Evolutionary conservation across 495 filamentous ascomycete species (phyloP), one percentile per base, ranked within the genome.

Genomic region (Baudoinia panamericana): DNA sequence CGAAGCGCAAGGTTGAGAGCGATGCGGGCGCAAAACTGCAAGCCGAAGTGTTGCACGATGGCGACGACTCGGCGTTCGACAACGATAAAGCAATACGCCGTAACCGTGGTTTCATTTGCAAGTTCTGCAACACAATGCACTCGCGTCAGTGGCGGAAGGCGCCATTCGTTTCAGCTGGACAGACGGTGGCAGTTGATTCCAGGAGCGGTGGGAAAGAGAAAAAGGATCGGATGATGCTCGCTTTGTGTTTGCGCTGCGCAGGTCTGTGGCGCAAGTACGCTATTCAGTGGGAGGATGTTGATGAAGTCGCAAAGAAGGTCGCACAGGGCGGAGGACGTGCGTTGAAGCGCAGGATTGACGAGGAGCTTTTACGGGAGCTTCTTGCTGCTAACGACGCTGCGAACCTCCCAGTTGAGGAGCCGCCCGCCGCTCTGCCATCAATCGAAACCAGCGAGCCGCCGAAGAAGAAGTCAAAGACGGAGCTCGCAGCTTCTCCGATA

Each of bases 41-140:
- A 37, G 86, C 95, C 44, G 87, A 96, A 54, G 79, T 96, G 43
- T 87, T 92, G 16, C 81, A 96, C 56, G 83, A 88, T 39, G 69
- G 80, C 17, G 90, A 99, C 46, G 90, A 99, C 58, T 99, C 90
- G 5, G 88, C 92, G 6, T 99, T 95, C 48, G 92, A 96, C 54
- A 78, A 76, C 33, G 78, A 79, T 9, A 99, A 96, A 64, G 88
- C 88, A 1, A 59, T 60, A 2, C 65, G 72, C 19, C 75, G 73
- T 55, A 93, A 90, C 58, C 77, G 78, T 46, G 73, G 72, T 3
- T 96, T 99, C 55, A 70, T 86, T 42, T 99, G 90, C 73, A 96
- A 94, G 56, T 96, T 95, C 56, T 99, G 90, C 56, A 63, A 60
- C 26, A 83, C 76, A 3, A 78, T 78, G 45, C 61, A 68, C 30